A percentile compares a stretch with the other conserved stretches of the same genome.
These are phyloP conservation scores for Acanthamoeba royreba DNA, from an alignment of 208 protist species.

Conservation along the genomic window DNA sequence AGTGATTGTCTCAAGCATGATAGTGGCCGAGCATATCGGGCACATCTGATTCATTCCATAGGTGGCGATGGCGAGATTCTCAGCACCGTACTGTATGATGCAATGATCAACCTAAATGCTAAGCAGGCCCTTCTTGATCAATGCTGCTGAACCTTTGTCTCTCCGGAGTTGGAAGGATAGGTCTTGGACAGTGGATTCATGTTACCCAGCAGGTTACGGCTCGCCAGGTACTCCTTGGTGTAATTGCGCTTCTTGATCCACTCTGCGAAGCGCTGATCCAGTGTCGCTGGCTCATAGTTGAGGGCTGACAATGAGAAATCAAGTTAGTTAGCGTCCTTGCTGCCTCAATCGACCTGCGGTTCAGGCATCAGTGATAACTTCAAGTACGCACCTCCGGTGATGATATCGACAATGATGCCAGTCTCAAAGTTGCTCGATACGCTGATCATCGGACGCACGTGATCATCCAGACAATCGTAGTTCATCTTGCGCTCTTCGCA, in stretches of 20 bases:
- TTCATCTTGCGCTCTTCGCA: neutral
- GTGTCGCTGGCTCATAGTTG: neutral
- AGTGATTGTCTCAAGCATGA: neutral
- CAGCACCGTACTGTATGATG: neutral
- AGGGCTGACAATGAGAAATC: no score
- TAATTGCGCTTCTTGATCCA: conserved; percentile 16
- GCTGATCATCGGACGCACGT: conserved; percentile 28
- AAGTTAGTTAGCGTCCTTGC: no score
- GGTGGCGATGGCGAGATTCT: neutral
- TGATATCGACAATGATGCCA: neutral
- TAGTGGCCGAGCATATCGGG: neutral
- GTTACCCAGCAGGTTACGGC: neutral
- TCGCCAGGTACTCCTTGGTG: neutral
- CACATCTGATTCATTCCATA: neutral
- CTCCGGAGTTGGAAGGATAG: conserved; percentile 33
- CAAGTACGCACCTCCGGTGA: neutral
- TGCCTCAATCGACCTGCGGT: neutral
- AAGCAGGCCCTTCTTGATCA: no score
- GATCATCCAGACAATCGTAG: neutral
- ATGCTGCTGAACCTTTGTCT: neutral
- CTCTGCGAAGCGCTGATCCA: neutral
- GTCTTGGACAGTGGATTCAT: neutral
- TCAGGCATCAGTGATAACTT: neutral
- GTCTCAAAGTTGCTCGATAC: conserved; percentile 31
- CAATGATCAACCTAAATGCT: neutral